Base-by-base conservation (phyloP, 73 alveolate species). In the Paramecium pentaurelia region DNA sequence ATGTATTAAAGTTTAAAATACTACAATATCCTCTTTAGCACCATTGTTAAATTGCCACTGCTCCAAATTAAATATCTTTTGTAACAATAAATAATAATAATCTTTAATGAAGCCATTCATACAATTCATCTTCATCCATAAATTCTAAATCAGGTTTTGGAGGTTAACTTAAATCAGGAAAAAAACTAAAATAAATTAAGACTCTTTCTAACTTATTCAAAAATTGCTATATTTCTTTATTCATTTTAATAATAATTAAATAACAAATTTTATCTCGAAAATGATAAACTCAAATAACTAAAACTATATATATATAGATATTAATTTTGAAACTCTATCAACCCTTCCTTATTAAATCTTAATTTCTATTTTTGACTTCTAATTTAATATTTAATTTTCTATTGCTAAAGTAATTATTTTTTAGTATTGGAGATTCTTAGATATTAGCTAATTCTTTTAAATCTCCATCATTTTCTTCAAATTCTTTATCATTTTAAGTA, bases 111-210 rank as follows among this genome's bases (percentile, higher is more conserved):
- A 73, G 47, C 87, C 87, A 73, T 73, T 73, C 87, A 37, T 73
- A 40, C 5, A 36, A 38, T 73, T 73, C 87, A 37, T 73, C 87
- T 11, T 73, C 87, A 73, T 73, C 87, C 87, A 73, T 73, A 38
- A 73, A 73, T 36, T 18, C 87, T 11, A 73, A 36, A 20, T 32
- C 38, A 12, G 87, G 87, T 34, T 64, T 32, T 8, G 42, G 47
- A 64, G 51, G 47, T 34, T 64, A 28, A 28, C 27, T 28, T 34
- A 64, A 64, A 14, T 64, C 84, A 64, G 84, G 84, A 34, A 64
- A 64, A 64, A 28, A 28, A 34, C 84, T 64, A 64, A 64, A 25
- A 54, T 54, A 64, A 16, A 32, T 18, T 3, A 8, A 9, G 25
- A 32, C 16, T 3, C 28, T 64, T 25, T 28, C 27, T 64, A 32